Evolutionary conservation across 2,329 filamentous ascomycete species (phyloP).

Genomic region (Cordyceps pruinosa): DNA sequence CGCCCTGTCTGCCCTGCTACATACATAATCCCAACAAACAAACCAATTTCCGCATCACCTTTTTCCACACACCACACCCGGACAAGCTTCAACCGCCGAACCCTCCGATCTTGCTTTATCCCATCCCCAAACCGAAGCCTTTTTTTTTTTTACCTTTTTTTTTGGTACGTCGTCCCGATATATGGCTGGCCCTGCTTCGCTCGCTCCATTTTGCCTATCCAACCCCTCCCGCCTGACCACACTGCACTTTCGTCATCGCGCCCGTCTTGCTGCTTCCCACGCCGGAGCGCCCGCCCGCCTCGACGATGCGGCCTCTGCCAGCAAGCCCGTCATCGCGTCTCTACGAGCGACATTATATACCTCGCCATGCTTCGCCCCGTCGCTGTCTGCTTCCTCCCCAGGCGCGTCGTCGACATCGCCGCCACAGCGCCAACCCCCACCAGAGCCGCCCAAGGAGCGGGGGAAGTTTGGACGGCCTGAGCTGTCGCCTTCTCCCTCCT

Average conservation of each 20-base stretch:
- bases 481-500: neutral
- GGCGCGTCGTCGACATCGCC: neutral
- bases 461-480: neutral
- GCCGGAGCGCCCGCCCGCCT: neutral
- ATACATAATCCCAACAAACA: constrained; percentile 12
- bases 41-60: constrained; percentile 11
- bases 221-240: constrained; percentile 3
- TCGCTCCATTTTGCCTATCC: neutral
- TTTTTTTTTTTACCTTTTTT: neutral
- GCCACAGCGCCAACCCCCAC: constrained; percentile 4
- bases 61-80: constrained; percentile 6
- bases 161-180: constrained; percentile 2
- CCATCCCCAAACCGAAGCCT: neutral
- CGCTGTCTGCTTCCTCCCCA: neutral
- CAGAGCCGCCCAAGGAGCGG: constrained; percentile 10
- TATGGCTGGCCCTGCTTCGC: neutral
- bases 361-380: neutral
- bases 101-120: neutral
- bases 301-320: neutral
- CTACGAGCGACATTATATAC: neutral
- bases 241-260: constrained; percentile 1
- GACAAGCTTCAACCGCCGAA: constrained; percentile 6
- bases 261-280: neutral
- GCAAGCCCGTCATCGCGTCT: neutral
- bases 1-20: neutral